Percentiles rank a stretch among this genome's conserved stretches.
phyloP scores from a whole-genome alignment of 2,329 filamentous ascomycete genomes.

The Coniosporium uncinatum region DNA sequence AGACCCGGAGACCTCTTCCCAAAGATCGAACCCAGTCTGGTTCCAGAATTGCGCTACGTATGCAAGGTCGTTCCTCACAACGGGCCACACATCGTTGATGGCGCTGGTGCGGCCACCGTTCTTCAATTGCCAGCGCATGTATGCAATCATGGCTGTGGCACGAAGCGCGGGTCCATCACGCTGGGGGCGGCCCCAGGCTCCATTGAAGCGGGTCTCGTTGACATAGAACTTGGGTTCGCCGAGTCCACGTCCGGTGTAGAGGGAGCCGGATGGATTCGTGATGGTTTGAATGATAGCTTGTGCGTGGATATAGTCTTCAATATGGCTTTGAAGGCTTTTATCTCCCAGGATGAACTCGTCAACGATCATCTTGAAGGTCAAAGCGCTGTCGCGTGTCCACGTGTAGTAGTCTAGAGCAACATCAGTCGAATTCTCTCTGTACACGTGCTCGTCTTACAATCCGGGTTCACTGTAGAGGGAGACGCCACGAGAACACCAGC shows the following conservation, averaged over 20 bases:
- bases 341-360: constrained; percentile 62
- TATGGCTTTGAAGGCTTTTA: constrained; percentile 47
- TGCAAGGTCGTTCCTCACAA: constrained; percentile 69
- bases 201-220: constrained; percentile 58
- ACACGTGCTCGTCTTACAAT: no score
- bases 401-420: constrained; percentile 71
- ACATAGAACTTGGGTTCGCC: constrained; percentile 72
- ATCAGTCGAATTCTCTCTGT: no score
- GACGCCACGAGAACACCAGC: background rate
- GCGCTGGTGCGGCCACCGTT: constrained; percentile 45
- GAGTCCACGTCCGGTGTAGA: constrained; percentile 43
- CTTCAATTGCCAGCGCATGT: constrained; percentile 64
- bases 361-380: constrained; percentile 63
- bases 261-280: constrained; percentile 61
- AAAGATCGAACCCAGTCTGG: constrained; percentile 64
- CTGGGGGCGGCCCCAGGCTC: constrained; percentile 72
- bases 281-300: constrained; percentile 63
- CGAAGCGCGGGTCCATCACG: constrained; percentile 74
- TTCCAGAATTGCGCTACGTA: constrained; percentile 69
- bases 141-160: constrained; percentile 66
- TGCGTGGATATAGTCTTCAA: constrained; percentile 63
- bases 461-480: background rate
- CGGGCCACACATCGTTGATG: constrained; percentile 58
- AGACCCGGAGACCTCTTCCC: constrained; percentile 76
- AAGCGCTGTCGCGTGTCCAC: constrained; percentile 71